A percentile compares a stretch with the other conserved stretches of the same genome.
phyloP scores from a whole-genome alignment of 768 basidiomycete species.

The Multifurca ochricompacta region DNA sequence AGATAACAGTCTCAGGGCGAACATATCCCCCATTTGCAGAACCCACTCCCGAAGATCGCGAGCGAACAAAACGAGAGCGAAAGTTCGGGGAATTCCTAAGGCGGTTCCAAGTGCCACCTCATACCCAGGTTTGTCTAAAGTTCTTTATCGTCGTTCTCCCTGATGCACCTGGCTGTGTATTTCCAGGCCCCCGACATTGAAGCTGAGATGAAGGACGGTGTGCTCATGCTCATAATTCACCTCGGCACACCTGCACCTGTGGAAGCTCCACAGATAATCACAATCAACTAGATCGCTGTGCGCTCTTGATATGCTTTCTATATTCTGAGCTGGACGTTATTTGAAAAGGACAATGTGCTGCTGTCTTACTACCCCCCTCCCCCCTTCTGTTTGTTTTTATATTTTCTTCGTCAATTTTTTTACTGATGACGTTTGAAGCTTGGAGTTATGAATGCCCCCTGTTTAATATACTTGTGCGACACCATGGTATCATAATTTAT shows the following conservation, averaged over 20 bases:
- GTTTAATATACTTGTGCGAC: neutral
- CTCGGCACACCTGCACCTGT: slow-evolving; percentile 38
- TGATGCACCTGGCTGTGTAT: slow-evolving; percentile 19
- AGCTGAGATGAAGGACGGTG: slow-evolving; percentile 51
- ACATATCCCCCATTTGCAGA: slow-evolving; percentile 35
- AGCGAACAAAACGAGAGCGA: slow-evolving; percentile 41
- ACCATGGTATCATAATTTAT: neutral
- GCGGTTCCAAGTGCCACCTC: slow-evolving; percentile 45
- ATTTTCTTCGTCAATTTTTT: neutral
- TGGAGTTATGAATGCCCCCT: neutral
- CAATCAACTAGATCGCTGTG: slow-evolving; percentile 29
- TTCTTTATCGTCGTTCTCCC: slow-evolving; percentile 18
- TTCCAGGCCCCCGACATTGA: slow-evolving; percentile 45
- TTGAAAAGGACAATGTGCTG: neutral
- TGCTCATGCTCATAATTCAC: slow-evolving; percentile 49
- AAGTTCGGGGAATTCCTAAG: slow-evolving; percentile 44
- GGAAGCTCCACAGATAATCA: slow-evolving; percentile 44
- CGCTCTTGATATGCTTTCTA: neutral
- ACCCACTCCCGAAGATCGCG: slow-evolving; percentile 20
- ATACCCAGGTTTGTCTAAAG: slow-evolving; percentile 43
- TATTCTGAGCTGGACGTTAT: neutral
- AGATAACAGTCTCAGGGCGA: slow-evolving; percentile 49
- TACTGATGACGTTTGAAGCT: neutral
- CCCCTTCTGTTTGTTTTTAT: slow-evolving; percentile 1
- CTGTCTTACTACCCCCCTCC: neutral